phyloP scores from a whole-genome alignment of 495 filamentous ascomycete genomes.

The Pseudomonodictys pantanalensis region DNA sequence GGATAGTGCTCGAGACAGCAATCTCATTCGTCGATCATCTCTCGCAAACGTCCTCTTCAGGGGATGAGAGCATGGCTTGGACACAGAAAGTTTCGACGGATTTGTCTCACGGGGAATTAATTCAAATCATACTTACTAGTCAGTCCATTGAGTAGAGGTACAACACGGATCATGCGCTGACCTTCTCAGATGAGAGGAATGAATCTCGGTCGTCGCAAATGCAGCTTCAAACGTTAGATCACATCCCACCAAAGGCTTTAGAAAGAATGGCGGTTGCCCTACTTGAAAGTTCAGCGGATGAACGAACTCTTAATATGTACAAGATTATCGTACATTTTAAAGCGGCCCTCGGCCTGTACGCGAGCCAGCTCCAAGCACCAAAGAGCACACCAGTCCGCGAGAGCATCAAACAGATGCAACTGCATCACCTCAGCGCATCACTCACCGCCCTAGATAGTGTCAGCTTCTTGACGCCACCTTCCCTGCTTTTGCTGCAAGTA shows the following conservation, averaged over 20 bases:
- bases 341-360: not conserved
- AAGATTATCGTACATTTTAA: constrained; percentile 14
- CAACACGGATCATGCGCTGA: not conserved
- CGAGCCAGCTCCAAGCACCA: not conserved
- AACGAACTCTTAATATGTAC: constrained; percentile 4
- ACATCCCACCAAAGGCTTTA: constrained; percentile 2
- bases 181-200: not conserved
- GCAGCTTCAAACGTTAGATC: constrained; percentile 1
- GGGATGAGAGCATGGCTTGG: not conserved
- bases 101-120: not conserved
- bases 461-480: constrained; percentile 4
- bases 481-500: constrained; percentile 16
- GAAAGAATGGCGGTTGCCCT: constrained; percentile 11
- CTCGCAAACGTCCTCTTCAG: not conserved
- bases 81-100: not conserved
- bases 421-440: constrained; percentile 9
- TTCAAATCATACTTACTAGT: constrained; percentile 5
- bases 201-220: not conserved
- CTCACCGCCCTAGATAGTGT: constrained; percentile 3
- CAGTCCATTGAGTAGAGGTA: not conserved
- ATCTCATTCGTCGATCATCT: constrained; percentile 11
- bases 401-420: not conserved
- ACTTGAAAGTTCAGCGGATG: not conserved
- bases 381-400: not conserved
- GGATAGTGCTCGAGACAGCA: constrained; percentile 5